phyloP scores from a whole-genome alignment of 179 eudicot genomes.

The Camellia oleifera region DNA sequence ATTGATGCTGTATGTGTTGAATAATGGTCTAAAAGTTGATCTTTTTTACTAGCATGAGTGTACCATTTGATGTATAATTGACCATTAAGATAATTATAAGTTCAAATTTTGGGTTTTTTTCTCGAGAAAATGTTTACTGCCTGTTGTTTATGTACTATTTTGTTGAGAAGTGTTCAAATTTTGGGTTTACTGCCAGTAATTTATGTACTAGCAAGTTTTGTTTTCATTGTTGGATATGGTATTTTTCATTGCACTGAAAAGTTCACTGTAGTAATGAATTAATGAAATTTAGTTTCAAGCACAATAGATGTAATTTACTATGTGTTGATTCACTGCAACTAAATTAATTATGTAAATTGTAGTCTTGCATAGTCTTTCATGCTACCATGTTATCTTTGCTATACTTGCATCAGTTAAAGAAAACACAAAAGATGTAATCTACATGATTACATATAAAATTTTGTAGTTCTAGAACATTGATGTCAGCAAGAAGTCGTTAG shows the following conservation, averaged over 20 bases:
- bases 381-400: not conserved
- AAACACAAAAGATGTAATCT: not conserved
- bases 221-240: not conserved
- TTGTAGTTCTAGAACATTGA: not conserved
- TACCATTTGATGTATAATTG: not conserved
- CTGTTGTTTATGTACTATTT: not conserved
- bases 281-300: not conserved
- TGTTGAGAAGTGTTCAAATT: not conserved
- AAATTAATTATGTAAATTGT: not conserved
- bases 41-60: not conserved
- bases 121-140: not conserved
- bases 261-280: not conserved
- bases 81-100: not conserved
- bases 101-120: not conserved
- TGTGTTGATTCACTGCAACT: not conserved
- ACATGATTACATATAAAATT: not conserved
- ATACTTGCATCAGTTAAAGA: not conserved
- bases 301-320: not conserved
- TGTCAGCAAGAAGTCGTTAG: not conserved
- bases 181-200: not conserved
- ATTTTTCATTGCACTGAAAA: not conserved
- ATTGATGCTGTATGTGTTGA: not conserved
- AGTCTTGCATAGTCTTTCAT: not conserved
- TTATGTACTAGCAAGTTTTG: not conserved
- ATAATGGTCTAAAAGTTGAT: not conserved